Percentiles rank a stretch among this genome's conserved stretches.
phyloP scores from a whole-genome alignment of 108 stramenopile genomes.

The Cafeteria roenbergensis region DNA sequence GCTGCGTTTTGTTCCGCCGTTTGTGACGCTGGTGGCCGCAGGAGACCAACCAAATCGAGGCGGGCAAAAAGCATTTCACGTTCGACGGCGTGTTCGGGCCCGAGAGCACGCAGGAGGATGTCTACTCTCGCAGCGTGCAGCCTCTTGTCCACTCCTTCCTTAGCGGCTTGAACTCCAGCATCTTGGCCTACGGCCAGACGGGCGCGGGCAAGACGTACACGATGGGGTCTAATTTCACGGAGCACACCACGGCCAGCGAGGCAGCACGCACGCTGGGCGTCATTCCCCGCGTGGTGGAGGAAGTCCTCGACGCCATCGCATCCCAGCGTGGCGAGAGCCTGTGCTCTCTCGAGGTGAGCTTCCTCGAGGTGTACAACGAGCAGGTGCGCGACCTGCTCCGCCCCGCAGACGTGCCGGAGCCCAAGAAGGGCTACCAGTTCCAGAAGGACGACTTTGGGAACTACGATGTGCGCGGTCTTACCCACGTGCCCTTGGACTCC shows the following conservation, averaged over 20 bases:
- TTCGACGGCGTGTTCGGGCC: constrained; percentile 44
- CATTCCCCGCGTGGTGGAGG: constrained; percentile 31
- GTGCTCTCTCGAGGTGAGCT: constrained; percentile 18
- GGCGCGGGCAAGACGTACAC: constrained; percentile 47
- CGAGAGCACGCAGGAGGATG: constrained; percentile 27
- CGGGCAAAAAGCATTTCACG: constrained; percentile 27
- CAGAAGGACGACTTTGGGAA: constrained; percentile 18
- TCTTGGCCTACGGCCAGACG: constrained; percentile 33
- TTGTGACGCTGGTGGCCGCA: no score
- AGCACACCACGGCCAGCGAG: no score
- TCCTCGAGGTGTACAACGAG: constrained; percentile 52
- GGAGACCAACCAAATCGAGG: not conserved
- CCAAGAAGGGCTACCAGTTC: constrained; percentile 15
- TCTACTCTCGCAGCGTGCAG: constrained; percentile 38
- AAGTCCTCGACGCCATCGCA: constrained; percentile 22
- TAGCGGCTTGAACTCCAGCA: not conserved
- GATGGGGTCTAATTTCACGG: constrained; percentile 23
- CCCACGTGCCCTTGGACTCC: constrained; percentile 16
- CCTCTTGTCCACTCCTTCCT: constrained; percentile 12
- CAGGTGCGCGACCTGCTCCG: constrained; percentile 40
- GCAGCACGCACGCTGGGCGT: constrained; percentile 2
- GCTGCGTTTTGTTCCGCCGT: not conserved
- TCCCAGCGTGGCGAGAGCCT: not conserved
- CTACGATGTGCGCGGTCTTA: constrained; percentile 33
- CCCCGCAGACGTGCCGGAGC: constrained; percentile 16